Conservation (phyloP, 306 rosid species). For the Quercus aquifolioides region DNA sequence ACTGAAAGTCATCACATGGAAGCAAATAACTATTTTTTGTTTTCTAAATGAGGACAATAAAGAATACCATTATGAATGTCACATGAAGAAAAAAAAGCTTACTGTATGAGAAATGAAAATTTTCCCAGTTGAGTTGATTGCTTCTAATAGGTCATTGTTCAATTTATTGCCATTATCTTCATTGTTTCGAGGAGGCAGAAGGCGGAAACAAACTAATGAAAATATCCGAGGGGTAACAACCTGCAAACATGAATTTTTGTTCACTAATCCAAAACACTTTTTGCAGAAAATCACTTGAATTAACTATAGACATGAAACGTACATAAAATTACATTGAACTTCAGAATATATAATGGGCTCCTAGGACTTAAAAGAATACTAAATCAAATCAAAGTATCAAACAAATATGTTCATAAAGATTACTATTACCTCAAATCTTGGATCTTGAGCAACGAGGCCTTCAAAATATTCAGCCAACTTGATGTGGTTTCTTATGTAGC, state of each 20-base stretch:
- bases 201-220: conserved; percentile 85
- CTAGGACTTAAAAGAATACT: not conserved
- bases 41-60: not conserved
- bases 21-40: not conserved
- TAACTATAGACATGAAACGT: not conserved
- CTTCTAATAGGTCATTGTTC: conserved; percentile 56
- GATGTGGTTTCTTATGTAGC: conserved; percentile 69
- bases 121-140: conserved; percentile 72
- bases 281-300: not conserved
- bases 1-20: not conserved
- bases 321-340: not conserved
- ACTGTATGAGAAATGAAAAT: conserved; percentile 86
- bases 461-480: conserved; percentile 71
- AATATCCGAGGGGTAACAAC: conserved; percentile 60
- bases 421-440: conserved; percentile 69
- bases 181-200: conserved; percentile 47
- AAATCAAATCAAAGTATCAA: not conserved
- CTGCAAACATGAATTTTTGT: conserved; percentile 33
- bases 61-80: not conserved
- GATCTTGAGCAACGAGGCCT: conserved; percentile 61
- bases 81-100: conserved; percentile 17
- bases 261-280: conserved; percentile 2
- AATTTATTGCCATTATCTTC: conserved; percentile 54
- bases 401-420: not conserved
- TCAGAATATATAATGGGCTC: not conserved